Evolutionary conservation across 2,329 filamentous ascomycete genomes (phyloP), one percentile per base, ranked within the genome.

Genomic region (Hymenoscyphus albidus): DNA sequence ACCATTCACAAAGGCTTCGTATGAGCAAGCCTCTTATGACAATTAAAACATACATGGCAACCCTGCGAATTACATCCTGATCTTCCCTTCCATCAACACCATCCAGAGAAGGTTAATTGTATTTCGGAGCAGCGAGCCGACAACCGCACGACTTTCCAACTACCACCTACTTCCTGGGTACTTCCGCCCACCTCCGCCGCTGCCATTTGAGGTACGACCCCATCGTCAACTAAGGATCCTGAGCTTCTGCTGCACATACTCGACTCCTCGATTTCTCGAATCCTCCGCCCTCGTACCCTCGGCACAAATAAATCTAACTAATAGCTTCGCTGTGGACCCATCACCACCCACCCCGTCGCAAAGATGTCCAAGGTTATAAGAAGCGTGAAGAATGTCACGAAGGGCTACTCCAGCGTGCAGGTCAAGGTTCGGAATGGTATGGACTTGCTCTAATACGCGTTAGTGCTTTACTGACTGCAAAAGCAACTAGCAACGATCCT

Each of bases 351-450:
- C 55, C 54, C 63, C 59, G 62, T 70, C 70, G 69, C 70, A 71
- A 83, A 75, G 68, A 99, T 99, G 95, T 97, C 94, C 66, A 96
- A 96, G 81, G 93, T 98, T 77, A 92, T 98, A 77, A 87, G 95
- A 80, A 96, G 92, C 77, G 93, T 98, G 75, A 98, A 97, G 83
- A 99, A 98, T 83, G 94, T 99, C 79, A 98, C 95, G 78, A 99
- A 98, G 82, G 95, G 95, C 73, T 99, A 99, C 78, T 97, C 94
- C 42, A 88, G 85, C 70, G 92, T 96, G 74, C 94, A 99, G 83
- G 92, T 98, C 78, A 98, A 98, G 83, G 95, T 99, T 78, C 89
- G 93, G 82, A 94, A 97, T 91, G 93, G 93, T 96, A 81, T 70
- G 88, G 80, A 74, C 22, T 4, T 40, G 7, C 31, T 12, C 9